These are phyloP conservation scores for Prototheca stagnorum DNA, from an alignment of 163 green algal genomes.

Conservation along the genomic window DNA sequence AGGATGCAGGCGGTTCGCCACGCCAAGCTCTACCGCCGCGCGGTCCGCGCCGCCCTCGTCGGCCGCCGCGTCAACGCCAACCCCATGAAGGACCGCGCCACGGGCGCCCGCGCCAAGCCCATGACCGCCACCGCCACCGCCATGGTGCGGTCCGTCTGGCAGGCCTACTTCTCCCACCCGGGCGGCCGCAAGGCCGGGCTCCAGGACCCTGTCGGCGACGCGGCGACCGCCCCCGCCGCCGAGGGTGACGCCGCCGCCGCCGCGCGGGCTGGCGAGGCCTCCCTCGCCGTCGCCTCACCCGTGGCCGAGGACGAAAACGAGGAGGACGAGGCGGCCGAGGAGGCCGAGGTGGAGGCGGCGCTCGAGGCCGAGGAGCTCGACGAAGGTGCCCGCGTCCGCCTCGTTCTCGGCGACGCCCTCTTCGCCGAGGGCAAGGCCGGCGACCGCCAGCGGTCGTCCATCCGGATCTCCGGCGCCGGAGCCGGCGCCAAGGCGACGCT, in stretches of 20 bases:
- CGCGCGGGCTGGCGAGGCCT: slow-evolving; percentile 14
- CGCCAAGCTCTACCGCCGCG: slow-evolving; percentile 55
- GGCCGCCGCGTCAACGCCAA: slow-evolving; percentile 41
- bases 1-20: slow-evolving; percentile 58
- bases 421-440: slow-evolving; percentile 25
- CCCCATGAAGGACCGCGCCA: slow-evolving; percentile 57
- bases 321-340: slow-evolving; percentile 34
- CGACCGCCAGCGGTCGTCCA: no score
- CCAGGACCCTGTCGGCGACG: slow-evolving; percentile 6
- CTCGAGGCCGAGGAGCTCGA: slow-evolving; percentile 15
- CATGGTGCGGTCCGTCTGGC: slow-evolving; percentile 67
- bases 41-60: slow-evolving; percentile 6
- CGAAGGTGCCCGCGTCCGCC: no score
- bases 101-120: slow-evolving; percentile 27
- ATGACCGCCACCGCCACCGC: slow-evolving; percentile 73
- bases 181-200: slow-evolving; percentile 3
- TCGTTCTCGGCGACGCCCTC: slow-evolving; percentile 23
- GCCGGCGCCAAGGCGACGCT: no score
- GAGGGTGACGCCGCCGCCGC: slow-evolving; percentile 6
- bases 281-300: slow-evolving; percentile 1
- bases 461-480: no score
- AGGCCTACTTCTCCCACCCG: slow-evolving; percentile 43
- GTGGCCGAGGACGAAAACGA: slow-evolving; percentile 36
- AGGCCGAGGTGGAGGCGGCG: slow-evolving; percentile 26
- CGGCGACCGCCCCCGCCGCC: neutral